Evolutionary conservation across 768 basidiomycete species (phyloP).

Genomic region (Fomitopsis pulvina): DNA sequence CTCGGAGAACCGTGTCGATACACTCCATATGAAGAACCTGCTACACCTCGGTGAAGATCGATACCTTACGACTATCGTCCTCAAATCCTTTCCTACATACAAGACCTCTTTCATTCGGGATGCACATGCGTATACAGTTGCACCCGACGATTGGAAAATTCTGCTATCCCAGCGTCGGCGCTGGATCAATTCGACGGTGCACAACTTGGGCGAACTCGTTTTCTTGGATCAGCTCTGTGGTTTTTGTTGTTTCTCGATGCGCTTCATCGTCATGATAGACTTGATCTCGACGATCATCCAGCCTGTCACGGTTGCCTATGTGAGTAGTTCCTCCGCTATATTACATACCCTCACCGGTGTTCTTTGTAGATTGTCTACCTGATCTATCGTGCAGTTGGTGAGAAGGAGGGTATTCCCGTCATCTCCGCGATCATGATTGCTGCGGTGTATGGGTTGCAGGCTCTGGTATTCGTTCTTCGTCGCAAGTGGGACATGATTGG

Average conservation of each 20-base stretch:
- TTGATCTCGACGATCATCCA: slow-evolving; percentile 80
- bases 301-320: slow-evolving; percentile 85
- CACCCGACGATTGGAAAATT: slow-evolving; percentile 93
- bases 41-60: slow-evolving; percentile 98
- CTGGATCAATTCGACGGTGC: slow-evolving; percentile 99
- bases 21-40: slow-evolving; percentile 97
- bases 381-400: slow-evolving; percentile 67
- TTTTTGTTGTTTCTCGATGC: slow-evolving; percentile 99
- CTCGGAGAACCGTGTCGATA: slow-evolving; percentile 94
- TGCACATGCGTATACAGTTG: slow-evolving; percentile 90
- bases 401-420: slow-evolving; percentile 63
- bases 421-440: slow-evolving; percentile 89
- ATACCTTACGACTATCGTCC: slow-evolving; percentile 89
- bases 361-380: slow-evolving; percentile 72
- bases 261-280: slow-evolving; percentile 97
- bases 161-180: slow-evolving; percentile 94
- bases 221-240: slow-evolving; percentile 90
- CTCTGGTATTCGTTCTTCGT: slow-evolving; percentile 83
- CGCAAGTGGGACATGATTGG: slow-evolving; percentile 99
- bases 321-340: slow-evolving; percentile 35
- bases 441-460: slow-evolving; percentile 88
- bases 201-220: slow-evolving; percentile 90
- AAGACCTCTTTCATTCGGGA: slow-evolving; percentile 96
- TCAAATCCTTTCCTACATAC: slow-evolving; percentile 91
- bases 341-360: slow-evolving; percentile 9